Evolutionary conservation across 257 asterid species (phyloP).

Genomic region (Linderniella brevidens): DNA sequence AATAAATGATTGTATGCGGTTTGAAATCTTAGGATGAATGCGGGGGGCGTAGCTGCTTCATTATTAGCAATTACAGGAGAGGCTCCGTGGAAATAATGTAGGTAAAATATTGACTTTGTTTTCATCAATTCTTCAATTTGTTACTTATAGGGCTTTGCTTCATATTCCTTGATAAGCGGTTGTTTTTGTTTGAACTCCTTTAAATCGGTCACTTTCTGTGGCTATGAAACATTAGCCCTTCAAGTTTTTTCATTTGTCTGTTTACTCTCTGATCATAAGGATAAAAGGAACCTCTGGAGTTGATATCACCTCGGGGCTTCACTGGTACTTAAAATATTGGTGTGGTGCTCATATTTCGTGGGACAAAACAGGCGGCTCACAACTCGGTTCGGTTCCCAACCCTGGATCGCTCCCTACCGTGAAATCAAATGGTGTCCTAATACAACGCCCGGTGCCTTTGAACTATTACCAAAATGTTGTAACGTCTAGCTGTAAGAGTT

Average conservation of each 20-base stretch:
- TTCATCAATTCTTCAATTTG: background rate
- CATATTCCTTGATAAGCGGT: background rate
- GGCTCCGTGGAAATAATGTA: slow-evolving; percentile 69
- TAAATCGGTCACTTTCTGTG: too few species aligned
- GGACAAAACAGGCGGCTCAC: slow-evolving; percentile 92
- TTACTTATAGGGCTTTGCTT: slow-evolving; percentile 7
- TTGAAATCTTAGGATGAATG: slow-evolving; percentile 52
- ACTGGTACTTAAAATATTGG: slow-evolving; percentile 85
- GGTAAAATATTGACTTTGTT: slow-evolving; percentile 17
- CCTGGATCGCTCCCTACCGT: slow-evolving; percentile 75
- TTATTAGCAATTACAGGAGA: slow-evolving; percentile 43
- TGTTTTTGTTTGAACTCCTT: too few species aligned
- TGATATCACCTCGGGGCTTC: slow-evolving; percentile 82
- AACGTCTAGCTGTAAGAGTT: slow-evolving; percentile 88
- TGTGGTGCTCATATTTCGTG: slow-evolving; percentile 94
- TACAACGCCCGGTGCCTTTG: slow-evolving; percentile 84
- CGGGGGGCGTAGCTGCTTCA: slow-evolving; percentile 72
- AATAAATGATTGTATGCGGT: slow-evolving; percentile 10
- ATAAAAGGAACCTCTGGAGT: slow-evolving; percentile 82
- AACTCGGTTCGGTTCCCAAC: slow-evolving; percentile 64
- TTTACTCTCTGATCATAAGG: slow-evolving; percentile 20
- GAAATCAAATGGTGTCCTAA: slow-evolving; percentile 33
- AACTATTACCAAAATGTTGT: slow-evolving; percentile 95
- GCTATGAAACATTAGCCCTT: too few species aligned
- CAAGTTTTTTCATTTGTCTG: slow-evolving; percentile 5